Evolutionary conservation across 1,139 yeast genomes (phyloP).

Genomic region (Citeromyces hawaiiensis): DNA sequence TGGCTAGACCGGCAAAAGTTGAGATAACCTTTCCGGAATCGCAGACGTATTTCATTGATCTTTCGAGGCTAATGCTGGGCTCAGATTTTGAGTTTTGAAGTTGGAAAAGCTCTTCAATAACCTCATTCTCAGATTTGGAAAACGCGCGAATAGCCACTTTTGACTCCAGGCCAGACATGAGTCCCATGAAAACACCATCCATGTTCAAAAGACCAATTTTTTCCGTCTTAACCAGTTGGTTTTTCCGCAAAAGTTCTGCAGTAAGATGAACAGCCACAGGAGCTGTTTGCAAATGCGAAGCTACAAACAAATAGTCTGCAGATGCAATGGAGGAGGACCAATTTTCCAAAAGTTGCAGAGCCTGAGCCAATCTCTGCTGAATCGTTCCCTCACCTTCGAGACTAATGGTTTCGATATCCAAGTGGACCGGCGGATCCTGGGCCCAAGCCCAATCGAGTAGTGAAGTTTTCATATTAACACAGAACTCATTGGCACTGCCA

Average conservation of each 20-base stretch:
- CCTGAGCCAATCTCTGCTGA: constrained; percentile 24
- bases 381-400: constrained; percentile 40
- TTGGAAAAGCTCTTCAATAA: constrained; percentile 75
- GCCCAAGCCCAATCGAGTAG: constrained; percentile 25
- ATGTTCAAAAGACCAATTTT: constrained; percentile 69
- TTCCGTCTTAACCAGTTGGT: constrained; percentile 40
- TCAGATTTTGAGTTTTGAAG: constrained; percentile 64
- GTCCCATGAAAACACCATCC: constrained; percentile 95
- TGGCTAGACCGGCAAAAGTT: constrained; percentile 65
- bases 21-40: constrained; percentile 64
- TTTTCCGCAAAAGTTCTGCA: constrained; percentile 59
- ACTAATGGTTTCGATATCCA: constrained; percentile 29
- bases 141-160: constrained; percentile 76
- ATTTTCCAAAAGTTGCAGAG: constrained; percentile 24
- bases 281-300: constrained; percentile 92
- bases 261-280: constrained; percentile 78
- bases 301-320: constrained; percentile 60
- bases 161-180: constrained; percentile 82
- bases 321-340: constrained; percentile 23
- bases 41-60: constrained; percentile 51
- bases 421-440: constrained; percentile 11
- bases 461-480: constrained; percentile 22
- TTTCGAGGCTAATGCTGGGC: constrained; percentile 60
- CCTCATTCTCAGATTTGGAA: constrained; percentile 80
- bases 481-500: constrained; percentile 25